These are phyloP conservation scores for Didymella lethalis DNA, from an alignment of 2,329 filamentous ascomycete species.

Conservation along the genomic window DNA sequence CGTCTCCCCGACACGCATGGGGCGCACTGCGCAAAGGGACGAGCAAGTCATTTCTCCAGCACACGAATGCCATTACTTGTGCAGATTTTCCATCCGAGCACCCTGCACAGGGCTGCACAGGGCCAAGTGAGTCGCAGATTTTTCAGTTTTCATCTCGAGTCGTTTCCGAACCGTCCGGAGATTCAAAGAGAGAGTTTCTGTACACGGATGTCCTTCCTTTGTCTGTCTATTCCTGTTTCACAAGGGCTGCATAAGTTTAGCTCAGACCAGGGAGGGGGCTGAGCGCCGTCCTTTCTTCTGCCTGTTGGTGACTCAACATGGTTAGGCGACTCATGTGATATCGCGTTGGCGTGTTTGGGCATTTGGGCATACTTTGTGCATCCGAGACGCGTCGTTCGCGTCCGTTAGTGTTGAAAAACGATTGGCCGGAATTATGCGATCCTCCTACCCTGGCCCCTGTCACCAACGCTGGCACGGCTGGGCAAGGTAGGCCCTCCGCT, in stretches of 20 bases:
- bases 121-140: slow-evolving; percentile 19
- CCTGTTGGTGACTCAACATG: slow-evolving; percentile 36
- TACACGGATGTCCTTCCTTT: slow-evolving; percentile 31
- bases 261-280: slow-evolving; percentile 33
- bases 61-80: slow-evolving; percentile 18
- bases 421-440: slow-evolving; percentile 47
- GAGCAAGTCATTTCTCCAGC: slow-evolving; percentile 25
- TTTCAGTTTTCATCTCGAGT: slow-evolving; percentile 16
- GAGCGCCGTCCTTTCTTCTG: slow-evolving; percentile 28
- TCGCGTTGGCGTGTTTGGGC: slow-evolving; percentile 44
- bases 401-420: slow-evolving; percentile 21
- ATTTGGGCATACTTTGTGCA: slow-evolving; percentile 30
- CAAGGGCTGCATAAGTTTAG: slow-evolving; percentile 41
- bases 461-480: slow-evolving; percentile 42
- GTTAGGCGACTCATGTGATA: slow-evolving; percentile 48
- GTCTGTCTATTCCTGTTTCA: slow-evolving; percentile 39
- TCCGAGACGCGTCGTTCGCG: slow-evolving; percentile 14
- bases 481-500: slow-evolving; percentile 21
- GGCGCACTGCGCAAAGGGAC: slow-evolving; percentile 34
- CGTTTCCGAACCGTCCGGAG: slow-evolving; percentile 18
- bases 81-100: slow-evolving; percentile 16
- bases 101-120: slow-evolving; percentile 19
- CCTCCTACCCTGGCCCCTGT: slow-evolving; percentile 36
- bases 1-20: slow-evolving; percentile 26
- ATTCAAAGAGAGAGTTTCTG: slow-evolving; percentile 3